Evolutionary conservation across 306 rosid genomes (phyloP).

Genomic region (Rosa multiflora): DNA sequence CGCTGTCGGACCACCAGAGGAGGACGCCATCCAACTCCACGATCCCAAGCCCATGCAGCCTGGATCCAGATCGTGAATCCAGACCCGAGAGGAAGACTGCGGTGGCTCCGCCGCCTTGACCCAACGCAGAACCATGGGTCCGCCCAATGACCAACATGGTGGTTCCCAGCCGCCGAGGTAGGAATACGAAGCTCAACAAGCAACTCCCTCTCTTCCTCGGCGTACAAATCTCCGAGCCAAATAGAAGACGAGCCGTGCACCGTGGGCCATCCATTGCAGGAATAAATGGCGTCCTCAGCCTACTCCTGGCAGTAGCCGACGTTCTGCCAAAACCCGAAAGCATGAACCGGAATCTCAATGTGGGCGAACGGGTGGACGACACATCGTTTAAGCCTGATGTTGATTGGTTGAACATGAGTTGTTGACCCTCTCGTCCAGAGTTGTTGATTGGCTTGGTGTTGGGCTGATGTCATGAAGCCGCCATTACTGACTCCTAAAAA

Average conservation of each 20-base stretch:
- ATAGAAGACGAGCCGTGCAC: conserved; percentile 50
- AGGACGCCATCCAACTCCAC: no score
- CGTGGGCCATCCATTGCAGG: conserved; percentile 55
- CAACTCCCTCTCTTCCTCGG: conserved; percentile 73
- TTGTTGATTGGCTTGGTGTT: no score
- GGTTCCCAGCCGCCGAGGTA: conserved; percentile 34
- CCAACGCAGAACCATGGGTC: no score
- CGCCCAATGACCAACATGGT: conserved; percentile 27
- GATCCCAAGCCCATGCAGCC: no score
- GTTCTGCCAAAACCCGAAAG: conserved; percentile 58
- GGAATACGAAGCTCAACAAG: conserved; percentile 66
- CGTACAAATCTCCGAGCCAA: conserved; percentile 78
- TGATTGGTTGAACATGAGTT: conserved; percentile 17
- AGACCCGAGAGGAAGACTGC: no score
- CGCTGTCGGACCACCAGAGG: no score
- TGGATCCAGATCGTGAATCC: no score
- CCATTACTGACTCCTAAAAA: no score
- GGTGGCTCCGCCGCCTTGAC: no score
- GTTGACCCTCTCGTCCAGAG: conserved; percentile 36
- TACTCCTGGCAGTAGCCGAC: conserved; percentile 50
- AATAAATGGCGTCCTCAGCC: conserved; percentile 68
- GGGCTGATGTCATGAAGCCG: no score
- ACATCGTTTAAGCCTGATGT: conserved; percentile 38
- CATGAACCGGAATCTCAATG: conserved; percentile 79
- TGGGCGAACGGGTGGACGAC: conserved; percentile 73